Base-by-base conservation (phyloP, 495 filamentous ascomycete genomes). In the Parathielavia hyrcaniae region DNA sequence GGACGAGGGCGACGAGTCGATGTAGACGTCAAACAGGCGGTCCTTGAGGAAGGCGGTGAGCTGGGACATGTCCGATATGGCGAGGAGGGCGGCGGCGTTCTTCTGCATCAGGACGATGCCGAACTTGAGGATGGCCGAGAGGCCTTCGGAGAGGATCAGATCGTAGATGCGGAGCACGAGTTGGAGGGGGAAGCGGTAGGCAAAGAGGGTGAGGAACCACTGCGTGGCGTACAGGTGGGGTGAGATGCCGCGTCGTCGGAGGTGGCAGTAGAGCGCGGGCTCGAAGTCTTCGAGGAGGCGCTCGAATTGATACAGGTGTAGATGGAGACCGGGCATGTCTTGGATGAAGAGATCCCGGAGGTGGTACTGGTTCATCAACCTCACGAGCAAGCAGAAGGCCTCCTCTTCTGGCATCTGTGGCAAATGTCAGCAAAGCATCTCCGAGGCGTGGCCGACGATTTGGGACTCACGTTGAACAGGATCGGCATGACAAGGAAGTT, bases 121-220 rank as follows among this genome's bases (percentile, higher is more conserved):
- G 66, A 99, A 97, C 62, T 90, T 93, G 53, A 97, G 76, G 58
- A 99, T 92, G 38, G 85, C 87, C 57, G 92, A 91, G 16, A 99
- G 76, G 4, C 93, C 93, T 73, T 99, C 93, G 63, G 90, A 92
- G 36, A 99, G 82, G 44, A 99, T 91, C 35, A 99, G 79, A 71
- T 99, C 93, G 73, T 97, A 97, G 35, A 99, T 91, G 50, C 93
- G 88, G 51, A 99, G 81, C 20, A 97, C 93, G 2, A 99, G 81
- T 67, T 99, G 93, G 10, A 99, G 78, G 13, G 93, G 93, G 71
- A 99, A 99, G 47, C 95, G 87, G 71, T 99, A 97, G 16, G 93
- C 91, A 66, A 99, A 99, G n/a, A 99, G 81, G 7, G 93, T 99
- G 44, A 99, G 83, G 71, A 97, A 97, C 93, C 93, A 99, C 69